Percentiles rank a stretch among this genome's conserved stretches.
Evolutionary conservation across 2,329 filamentous ascomycete species (phyloP).

Genomic region (Rhynchosporium secalis): DNA sequence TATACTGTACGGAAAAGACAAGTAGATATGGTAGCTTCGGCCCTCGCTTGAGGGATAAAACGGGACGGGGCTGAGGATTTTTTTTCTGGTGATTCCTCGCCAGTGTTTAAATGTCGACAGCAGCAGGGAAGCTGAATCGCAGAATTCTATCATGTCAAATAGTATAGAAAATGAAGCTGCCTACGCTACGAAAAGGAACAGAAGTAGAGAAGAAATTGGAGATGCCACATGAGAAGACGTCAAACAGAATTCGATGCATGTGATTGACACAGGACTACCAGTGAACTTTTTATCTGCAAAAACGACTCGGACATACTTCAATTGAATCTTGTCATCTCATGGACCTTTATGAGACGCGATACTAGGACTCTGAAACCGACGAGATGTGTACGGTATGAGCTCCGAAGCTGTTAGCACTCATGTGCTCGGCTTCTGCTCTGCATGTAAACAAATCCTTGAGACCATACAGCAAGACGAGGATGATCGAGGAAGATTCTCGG

Average conservation of each 20-base stretch:
- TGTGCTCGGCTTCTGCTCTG: neutral
- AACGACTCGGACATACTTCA: slow-evolving; percentile 10
- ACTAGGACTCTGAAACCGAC: slow-evolving; percentile 16
- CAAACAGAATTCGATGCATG: neutral
- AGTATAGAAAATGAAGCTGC: slow-evolving; percentile 1
- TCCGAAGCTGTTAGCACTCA: neutral
- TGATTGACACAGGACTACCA: neutral
- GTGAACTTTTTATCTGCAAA: neutral
- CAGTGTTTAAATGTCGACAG: slow-evolving; percentile 34
- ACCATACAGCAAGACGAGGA: no score
- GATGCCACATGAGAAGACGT: neutral
- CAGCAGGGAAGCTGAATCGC: slow-evolving; percentile 32
- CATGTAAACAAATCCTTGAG: no score
- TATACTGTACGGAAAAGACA: slow-evolving; percentile 47
- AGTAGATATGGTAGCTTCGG: slow-evolving; percentile 34
- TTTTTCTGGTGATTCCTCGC: slow-evolving; percentile 16
- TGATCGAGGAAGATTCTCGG: no score
- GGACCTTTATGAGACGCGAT: slow-evolving; percentile 17
- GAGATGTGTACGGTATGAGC: slow-evolving; percentile 6
- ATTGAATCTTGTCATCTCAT: slow-evolving; percentile 12
- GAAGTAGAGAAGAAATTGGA: slow-evolving; percentile 4
- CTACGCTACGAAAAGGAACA: slow-evolving; percentile 9
- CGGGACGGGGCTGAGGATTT: slow-evolving; percentile 6
- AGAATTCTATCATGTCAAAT: slow-evolving; percentile 35
- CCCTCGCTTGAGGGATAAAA: slow-evolving; percentile 32